Evolutionary conservation across 108 stramenopile genomes (phyloP).

Genomic region (Cyclotella distinguenda): DNA sequence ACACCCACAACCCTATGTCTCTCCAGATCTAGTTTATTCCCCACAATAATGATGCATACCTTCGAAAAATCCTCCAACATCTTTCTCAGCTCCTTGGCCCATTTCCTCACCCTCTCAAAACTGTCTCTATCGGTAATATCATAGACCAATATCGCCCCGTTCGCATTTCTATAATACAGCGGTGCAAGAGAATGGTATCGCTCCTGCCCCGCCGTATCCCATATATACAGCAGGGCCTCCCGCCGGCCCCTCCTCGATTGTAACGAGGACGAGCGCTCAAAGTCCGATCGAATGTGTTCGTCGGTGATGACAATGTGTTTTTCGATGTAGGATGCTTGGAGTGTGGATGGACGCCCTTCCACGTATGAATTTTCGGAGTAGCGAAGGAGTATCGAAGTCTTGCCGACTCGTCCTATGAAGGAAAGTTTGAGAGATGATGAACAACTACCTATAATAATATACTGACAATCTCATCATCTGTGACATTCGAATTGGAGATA

Average conservation of each 20-base stretch:
- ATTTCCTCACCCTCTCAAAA: constrained; percentile 90
- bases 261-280: background rate
- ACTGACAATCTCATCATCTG: too few species aligned
- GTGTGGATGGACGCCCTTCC: constrained; percentile 50
- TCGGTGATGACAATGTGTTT: constrained; percentile 33
- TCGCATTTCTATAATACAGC: constrained; percentile 96
- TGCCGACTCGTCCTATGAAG: constrained; percentile 56
- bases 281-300: background rate
- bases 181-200: constrained; percentile 95
- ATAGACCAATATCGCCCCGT: constrained; percentile 95
- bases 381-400: constrained; percentile 65
- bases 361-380: constrained; percentile 47
- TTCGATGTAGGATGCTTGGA: constrained; percentile 59
- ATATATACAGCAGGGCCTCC: constrained; percentile 63
- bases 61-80: constrained; percentile 32
- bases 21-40: constrained; percentile 47
- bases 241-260: background rate
- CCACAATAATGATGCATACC: constrained; percentile 40
- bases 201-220: constrained; percentile 99
- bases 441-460: background rate
- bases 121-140: constrained; percentile 94
- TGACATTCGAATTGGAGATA: background rate
- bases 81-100: constrained; percentile 88
- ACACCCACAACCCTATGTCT: constrained; percentile 19
- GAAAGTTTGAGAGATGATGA: background rate